Conservation (phyloP, 768 basidiomycete genomes). For the Hydnomerulius pinastri region DNA sequence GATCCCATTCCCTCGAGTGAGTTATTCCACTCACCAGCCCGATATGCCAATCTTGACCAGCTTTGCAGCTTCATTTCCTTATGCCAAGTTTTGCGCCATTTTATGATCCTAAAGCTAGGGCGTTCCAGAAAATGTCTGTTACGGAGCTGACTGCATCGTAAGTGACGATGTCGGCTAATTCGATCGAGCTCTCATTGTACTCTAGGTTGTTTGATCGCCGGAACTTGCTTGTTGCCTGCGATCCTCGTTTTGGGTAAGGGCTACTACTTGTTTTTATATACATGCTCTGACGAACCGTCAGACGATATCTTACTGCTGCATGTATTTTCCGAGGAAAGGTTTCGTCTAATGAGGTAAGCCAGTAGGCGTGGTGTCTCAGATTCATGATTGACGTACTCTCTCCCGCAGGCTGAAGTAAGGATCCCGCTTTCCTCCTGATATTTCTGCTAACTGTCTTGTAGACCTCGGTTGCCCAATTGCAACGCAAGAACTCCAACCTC, state of each 20-base stretch:
- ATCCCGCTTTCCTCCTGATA: conserved; percentile 2
- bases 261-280: background rate
- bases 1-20: conserved; percentile 91
- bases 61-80: conserved; percentile 85
- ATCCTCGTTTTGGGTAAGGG: conserved; percentile 71
- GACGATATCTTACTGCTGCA: conserved; percentile 85
- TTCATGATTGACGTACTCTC: conserved; percentile 2
- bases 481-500: conserved; percentile 67
- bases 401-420: conserved; percentile 53
- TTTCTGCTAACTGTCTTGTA: conserved; percentile 31
- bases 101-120: conserved; percentile 60
- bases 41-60: background rate
- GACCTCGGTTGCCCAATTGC: conserved; percentile 72
- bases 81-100: conserved; percentile 95
- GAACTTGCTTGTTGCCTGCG: conserved; percentile 80
- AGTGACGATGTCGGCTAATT: conserved; percentile 21
- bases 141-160: conserved; percentile 77
- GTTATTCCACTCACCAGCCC: conserved; percentile 21
- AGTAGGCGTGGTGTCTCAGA: background rate
- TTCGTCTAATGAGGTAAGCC: conserved; percentile 75
- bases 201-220: conserved; percentile 75
- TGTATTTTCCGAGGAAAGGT: conserved; percentile 86
- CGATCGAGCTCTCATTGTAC: background rate
- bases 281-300: conserved; percentile 25
- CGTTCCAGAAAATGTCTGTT: conserved; percentile 62